phyloP scores from a whole-genome alignment of 2,329 filamentous ascomycete genomes.

The Alternaria arborescens region DNA sequence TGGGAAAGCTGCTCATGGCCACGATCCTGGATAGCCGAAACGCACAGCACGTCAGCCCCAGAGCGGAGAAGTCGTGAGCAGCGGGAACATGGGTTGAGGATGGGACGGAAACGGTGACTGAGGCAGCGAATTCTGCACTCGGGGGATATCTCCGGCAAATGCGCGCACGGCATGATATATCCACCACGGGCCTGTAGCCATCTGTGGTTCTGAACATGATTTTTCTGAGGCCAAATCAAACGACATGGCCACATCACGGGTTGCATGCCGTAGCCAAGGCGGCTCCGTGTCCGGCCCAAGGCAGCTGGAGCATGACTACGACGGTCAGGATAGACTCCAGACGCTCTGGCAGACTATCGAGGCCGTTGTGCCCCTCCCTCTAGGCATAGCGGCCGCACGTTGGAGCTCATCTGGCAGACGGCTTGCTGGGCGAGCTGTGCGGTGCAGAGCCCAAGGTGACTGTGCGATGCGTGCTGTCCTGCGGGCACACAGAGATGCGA shows the following conservation, averaged over 20 bases:
- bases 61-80: slow-evolving; percentile 27
- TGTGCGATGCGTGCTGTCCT: slow-evolving; percentile 27
- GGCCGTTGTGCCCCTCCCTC: slow-evolving; percentile 27
- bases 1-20: slow-evolving; percentile 19
- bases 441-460: slow-evolving; percentile 27
- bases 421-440: slow-evolving; percentile 23
- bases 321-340: slow-evolving; percentile 5
- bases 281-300: slow-evolving; percentile 12
- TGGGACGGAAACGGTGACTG: slow-evolving; percentile 25
- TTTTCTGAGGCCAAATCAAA: slow-evolving; percentile 9
- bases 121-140: slow-evolving; percentile 29
- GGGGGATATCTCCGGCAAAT: slow-evolving; percentile 13
- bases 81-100: slow-evolving; percentile 34
- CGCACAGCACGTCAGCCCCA: slow-evolving; percentile 42
- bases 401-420: slow-evolving; percentile 27
- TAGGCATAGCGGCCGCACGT: slow-evolving; percentile 24
- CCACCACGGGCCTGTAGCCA: slow-evolving; percentile 15
- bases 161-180: slow-evolving; percentile 21
- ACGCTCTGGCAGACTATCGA: slow-evolving; percentile 15
- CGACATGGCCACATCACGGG: slow-evolving; percentile 23
- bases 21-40: slow-evolving; percentile 38
- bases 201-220: slow-evolving; percentile 21
- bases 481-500: slow-evolving; percentile 32
- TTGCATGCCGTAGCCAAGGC: slow-evolving; percentile 24
- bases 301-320: slow-evolving; percentile 4